Base-by-base conservation (phyloP, 805 yeast genomes). In the Kluyveromyces dobzhanskii region DNA sequence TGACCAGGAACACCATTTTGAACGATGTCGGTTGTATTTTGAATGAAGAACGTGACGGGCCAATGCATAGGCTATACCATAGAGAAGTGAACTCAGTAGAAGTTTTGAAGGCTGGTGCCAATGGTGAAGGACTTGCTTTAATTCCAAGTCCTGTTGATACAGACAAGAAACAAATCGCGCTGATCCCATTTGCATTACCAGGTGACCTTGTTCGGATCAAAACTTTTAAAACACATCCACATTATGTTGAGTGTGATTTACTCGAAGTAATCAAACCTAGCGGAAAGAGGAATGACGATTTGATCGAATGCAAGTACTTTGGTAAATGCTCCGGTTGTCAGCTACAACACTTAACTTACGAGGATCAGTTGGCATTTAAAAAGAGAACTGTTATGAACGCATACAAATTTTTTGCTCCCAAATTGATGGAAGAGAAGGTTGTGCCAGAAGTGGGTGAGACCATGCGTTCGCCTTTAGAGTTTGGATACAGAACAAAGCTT, bases 261-360 rank as follows among this genome's bases (percentile, higher is more conserved):
- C 54, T 85, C 16, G 60, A 68, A 28, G 72, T 85, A 4, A 50
- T 64, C 3, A 40, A 62, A 44, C 50, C 66, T 2, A 69, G 81
- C 45, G 3, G 56, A 48, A 33, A 63, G 75, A 53, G 85, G 46
- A 61, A 75, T 35, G 69, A 85, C 44, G 80, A 83, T 49, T 56
- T 65, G 4, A 68, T 83, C 38, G 76, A 81, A 41, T 72, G 72
- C 47, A 70, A 75, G 46, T 92, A 92, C 64, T 92, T 90, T 64
- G 95, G 95, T 11, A 76, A 76, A 46, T 88, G 97, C 59, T 85
- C 95, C 1, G 97, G 97, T 3, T 88, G 97, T 59, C 97, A 92
- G 63, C 86, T 78, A 56, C 97, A 92, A 57, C 77, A 77, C 58
- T 64, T 87, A 25, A 68, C 73, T 2, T 92, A 92, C 57, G 70